Conservation (phyloP, 2,329 filamentous ascomycete species). For the Penicillium nordicum region DNA sequence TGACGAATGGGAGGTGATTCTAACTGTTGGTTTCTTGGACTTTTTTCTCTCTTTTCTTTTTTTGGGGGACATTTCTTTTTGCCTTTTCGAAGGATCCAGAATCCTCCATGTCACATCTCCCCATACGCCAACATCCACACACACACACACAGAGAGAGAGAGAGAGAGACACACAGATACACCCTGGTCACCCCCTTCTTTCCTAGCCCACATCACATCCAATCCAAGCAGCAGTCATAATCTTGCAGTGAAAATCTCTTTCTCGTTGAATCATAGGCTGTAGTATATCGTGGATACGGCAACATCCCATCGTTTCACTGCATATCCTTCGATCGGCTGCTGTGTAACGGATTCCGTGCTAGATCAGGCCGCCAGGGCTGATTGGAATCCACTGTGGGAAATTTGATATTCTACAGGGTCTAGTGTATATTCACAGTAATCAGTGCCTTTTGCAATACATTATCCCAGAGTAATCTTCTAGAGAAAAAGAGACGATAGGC, state of each 20-base stretch:
- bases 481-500: background rate
- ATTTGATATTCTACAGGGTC: background rate
- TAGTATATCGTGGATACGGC: background rate
- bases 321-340: background rate
- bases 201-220: background rate
- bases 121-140: background rate
- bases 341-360: background rate
- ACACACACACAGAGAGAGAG: background rate
- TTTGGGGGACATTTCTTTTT: background rate
- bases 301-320: background rate
- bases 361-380: background rate
- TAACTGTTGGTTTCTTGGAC: slow-evolving; percentile 1
- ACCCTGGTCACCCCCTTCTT: background rate
- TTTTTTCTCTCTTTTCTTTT: background rate
- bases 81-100: background rate
- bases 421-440: background rate
- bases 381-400: background rate
- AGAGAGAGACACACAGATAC: background rate
- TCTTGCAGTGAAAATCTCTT: background rate
- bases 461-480: background rate
- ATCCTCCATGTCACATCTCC: background rate
- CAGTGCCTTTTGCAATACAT: background rate
- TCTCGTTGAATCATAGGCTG: background rate
- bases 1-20: background rate
- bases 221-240: background rate